Evolutionary conservation across 805 yeast genomes (phyloP).

Genomic region (Starmerella tilneyi): DNA sequence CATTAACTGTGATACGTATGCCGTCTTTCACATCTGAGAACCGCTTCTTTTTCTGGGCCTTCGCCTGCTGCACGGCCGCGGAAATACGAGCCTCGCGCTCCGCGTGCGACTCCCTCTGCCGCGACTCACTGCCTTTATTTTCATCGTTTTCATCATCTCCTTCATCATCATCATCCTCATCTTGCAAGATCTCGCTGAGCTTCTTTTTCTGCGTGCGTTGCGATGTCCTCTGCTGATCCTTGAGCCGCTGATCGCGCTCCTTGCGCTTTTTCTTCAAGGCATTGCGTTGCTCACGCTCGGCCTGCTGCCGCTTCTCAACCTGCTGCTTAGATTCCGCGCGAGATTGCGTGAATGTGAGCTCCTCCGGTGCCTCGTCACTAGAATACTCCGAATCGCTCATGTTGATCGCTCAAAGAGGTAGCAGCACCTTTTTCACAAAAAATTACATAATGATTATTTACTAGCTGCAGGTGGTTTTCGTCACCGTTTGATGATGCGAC

Average conservation of each 20-base stretch:
- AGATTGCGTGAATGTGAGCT: slow-evolving; percentile 26
- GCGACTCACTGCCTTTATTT: background rate
- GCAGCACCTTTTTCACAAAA: slow-evolving; percentile 1
- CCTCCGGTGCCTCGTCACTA: slow-evolving; percentile 34
- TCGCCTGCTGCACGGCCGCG: slow-evolving; percentile 2
- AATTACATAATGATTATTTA: slow-evolving; percentile 3
- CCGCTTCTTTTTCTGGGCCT: slow-evolving; percentile 12
- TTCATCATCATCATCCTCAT: slow-evolving; percentile 14
- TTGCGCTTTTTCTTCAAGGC: slow-evolving; percentile 27
- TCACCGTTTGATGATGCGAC: background rate
- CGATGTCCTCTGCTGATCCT: slow-evolving; percentile 15
- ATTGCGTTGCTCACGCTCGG: slow-evolving; percentile 10
- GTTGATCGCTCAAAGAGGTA: too few species aligned
- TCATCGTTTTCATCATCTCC: slow-evolving; percentile 13
- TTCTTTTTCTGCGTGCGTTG: slow-evolving; percentile 21
- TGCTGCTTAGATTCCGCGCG: slow-evolving; percentile 12
- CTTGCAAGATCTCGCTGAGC: slow-evolving; percentile 25
- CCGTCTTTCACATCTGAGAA: slow-evolving; percentile 22
- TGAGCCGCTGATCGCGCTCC: slow-evolving; percentile 24
- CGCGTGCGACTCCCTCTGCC: slow-evolving; percentile 6
- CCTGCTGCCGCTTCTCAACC: slow-evolving; percentile 14
- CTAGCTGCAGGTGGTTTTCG: too few species aligned
- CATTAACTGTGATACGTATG: slow-evolving; percentile 26
- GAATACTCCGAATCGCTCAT: slow-evolving; percentile 7
- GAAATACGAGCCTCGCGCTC: slow-evolving; percentile 10